Base-by-base conservation (phyloP, 306 rosid species). In the Cyclanthera cordifolia region DNA sequence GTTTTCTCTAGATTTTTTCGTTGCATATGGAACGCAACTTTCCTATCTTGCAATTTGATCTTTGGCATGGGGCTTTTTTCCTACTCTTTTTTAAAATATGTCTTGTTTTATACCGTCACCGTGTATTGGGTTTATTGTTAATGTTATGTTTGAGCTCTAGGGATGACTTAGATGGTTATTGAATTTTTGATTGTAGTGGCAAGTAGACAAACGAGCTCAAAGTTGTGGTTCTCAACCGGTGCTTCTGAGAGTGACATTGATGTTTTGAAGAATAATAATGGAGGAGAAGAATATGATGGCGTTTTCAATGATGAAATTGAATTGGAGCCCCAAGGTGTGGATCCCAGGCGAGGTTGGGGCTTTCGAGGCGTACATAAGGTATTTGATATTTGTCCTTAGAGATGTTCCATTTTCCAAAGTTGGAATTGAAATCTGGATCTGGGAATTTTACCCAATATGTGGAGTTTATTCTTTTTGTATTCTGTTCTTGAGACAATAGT, bases 321-420 rank as follows among this genome's bases (percentile, higher is more conserved):
- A 43, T 63, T 76, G 68, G 77, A 79, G 45, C 88, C 88, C 46
- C 99, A 90, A 50, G 80, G 94, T 68, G 99, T 93, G 68, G 88
- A 93, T 82, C 99, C 99, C 10, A 77, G 72, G 73, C 85, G 74
- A 72, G 96, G 99, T 60, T 90, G 99, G 99, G 86, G 75, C 70
- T 93, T 76, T 82, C 96, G 96, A 0, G 99, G 99, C 56, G 99
- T 93, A 64, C 99, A 93, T 78, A 93, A 86, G 99, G 96, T 93
- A 89, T 65, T 70, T 19, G 49, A 24, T 49, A 30, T 32, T 3
- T 19, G 57, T 51, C 53, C 72, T 52, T 25, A 60, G 27, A 52
- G n/a, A 24, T n/a, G 69, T 51, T 11, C 27, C 41, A 32, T 49
- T 24, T 69, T 11, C 17, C 2, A n/a, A 68, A 50, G 43, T n/a